Conservation (phyloP, 306 rosid genomes). For the Glycine latifolia region DNA sequence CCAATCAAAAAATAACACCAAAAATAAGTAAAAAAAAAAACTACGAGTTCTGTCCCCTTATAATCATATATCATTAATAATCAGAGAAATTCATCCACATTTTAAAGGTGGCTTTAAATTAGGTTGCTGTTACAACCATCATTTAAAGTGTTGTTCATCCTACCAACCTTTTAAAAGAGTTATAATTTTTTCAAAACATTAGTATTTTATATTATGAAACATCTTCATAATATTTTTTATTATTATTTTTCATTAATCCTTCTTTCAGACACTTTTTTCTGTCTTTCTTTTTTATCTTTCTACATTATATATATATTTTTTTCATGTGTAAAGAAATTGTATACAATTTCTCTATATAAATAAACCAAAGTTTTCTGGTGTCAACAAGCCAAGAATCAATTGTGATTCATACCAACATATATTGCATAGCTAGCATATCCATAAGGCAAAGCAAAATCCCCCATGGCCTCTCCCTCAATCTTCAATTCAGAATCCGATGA, state of each 20-base stretch:
- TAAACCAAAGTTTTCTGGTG: neutral
- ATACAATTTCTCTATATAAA: neutral
- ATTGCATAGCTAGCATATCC: neutral
- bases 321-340: neutral
- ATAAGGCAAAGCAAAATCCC: neutral
- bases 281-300: neutral
- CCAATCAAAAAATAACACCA: neutral
- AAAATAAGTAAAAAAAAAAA: neutral
- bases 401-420: neutral
- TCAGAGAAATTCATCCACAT: neutral
- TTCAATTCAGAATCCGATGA: conserved; percentile 24
- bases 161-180: neutral
- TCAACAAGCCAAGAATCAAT: neutral
- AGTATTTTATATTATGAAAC: neutral
- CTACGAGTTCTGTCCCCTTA: neutral
- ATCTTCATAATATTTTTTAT: neutral
- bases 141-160: neutral
- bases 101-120: neutral
- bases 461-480: conserved; percentile 24
- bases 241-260: neutral
- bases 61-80: neutral
- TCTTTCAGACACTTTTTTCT: neutral
- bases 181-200: neutral
- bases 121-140: neutral
- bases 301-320: neutral